Conservation (phyloP, 768 basidiomycete genomes). For the Suillus bovinus region DNA sequence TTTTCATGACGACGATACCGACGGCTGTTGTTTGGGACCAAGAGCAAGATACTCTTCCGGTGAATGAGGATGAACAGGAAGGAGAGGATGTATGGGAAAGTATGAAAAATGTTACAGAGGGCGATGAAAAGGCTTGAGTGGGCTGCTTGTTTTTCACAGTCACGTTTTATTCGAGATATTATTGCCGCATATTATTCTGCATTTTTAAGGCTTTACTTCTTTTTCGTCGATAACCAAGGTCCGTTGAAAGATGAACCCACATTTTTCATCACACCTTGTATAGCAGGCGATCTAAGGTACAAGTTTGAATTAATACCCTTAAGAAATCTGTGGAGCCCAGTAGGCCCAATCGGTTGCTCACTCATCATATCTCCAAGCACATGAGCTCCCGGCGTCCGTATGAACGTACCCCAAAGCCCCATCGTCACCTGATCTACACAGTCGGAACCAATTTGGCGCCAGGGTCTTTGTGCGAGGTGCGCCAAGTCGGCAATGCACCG, state of each 20-base stretch:
- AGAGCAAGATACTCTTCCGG: conserved; percentile 11
- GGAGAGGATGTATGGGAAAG: conserved; percentile 70
- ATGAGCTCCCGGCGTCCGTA: not conserved
- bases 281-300: not conserved
- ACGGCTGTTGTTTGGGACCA: conserved; percentile 68
- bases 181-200: not conserved
- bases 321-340: not conserved
- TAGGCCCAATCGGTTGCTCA: too few relatives aligned
- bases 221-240: not conserved
- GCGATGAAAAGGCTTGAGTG: conserved; percentile 30
- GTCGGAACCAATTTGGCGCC: not conserved
- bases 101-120: conserved; percentile 55
- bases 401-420: not conserved
- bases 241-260: not conserved
- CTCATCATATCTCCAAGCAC: not conserved
- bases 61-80: conserved; percentile 32
- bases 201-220: not conserved
- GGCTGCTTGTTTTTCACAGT: not conserved
- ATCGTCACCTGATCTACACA: not conserved
- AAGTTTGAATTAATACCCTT: not conserved
- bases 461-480: not conserved
- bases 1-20: conserved; percentile 62
- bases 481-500: not conserved
- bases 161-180: not conserved
- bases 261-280: not conserved